A percentile compares a stretch with the other conserved stretches of the same genome.
phyloP scores from a whole-genome alignment of 768 basidiomycete species.

The Mrakia blollopis region DNA sequence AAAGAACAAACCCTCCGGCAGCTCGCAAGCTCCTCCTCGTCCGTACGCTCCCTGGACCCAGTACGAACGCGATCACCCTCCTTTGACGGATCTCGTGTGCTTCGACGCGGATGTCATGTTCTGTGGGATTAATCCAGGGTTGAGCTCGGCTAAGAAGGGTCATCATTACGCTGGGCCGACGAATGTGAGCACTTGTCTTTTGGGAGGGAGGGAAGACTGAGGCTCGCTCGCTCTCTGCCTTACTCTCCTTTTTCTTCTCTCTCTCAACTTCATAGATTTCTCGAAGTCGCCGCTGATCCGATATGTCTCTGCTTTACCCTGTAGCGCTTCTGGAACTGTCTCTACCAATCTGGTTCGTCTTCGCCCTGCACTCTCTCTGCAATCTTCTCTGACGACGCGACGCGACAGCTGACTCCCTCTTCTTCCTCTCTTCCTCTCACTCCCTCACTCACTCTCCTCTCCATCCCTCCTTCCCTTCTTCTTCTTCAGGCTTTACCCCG shows the following conservation, averaged over 20 bases:
- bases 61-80: not conserved
- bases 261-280: not conserved
- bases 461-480: too few species aligned
- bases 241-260: too few species aligned
- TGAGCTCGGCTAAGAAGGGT: conserved; percentile 61
- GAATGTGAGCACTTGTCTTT: too few species aligned
- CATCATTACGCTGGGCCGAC: conserved; percentile 75
- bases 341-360: conserved; percentile 57
- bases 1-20: conserved; percentile 13
- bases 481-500: conserved; percentile 55
- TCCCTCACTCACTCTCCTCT: too few species aligned
- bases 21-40: not conserved
- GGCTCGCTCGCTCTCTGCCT: conserved; percentile 47
- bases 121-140: conserved; percentile 78
- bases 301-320: conserved; percentile 19
- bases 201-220: too few species aligned
- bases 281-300: not conserved
- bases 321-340: conserved; percentile 44
- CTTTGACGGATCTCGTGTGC: not conserved
- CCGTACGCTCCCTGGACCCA: conserved; percentile 8
- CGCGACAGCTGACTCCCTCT: too few species aligned
- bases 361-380: not conserved
- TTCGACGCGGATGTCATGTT: conserved; percentile 59
- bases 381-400: not conserved
- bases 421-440: conserved; percentile 1